Conservation (phyloP, 805 yeast species). For the Starmerella etchellsii region DNA sequence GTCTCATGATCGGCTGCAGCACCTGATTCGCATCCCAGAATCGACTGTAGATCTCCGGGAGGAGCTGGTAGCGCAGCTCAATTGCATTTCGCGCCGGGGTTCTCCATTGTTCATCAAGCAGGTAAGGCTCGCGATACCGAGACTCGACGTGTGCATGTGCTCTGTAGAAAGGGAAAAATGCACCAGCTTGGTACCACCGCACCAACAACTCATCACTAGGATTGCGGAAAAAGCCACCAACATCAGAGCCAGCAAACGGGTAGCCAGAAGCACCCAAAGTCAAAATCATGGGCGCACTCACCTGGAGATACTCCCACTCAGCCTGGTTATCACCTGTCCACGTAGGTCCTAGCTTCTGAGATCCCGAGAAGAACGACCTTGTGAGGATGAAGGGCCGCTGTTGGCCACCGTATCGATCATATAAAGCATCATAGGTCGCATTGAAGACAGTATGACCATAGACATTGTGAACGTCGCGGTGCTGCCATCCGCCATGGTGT, state of each 20-base stretch:
- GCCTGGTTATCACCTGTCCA: slow-evolving; percentile 98
- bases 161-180: slow-evolving; percentile 92
- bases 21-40: slow-evolving; percentile 48
- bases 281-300: slow-evolving; percentile 77
- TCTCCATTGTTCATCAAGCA: slow-evolving; percentile 29
- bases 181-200: slow-evolving; percentile 94
- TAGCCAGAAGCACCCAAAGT: slow-evolving; percentile 70
- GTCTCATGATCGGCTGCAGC: slow-evolving; percentile 55
- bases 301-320: slow-evolving; percentile 72
- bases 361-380: slow-evolving; percentile 77
- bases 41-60: slow-evolving; percentile 70
- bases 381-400: slow-evolving; percentile 81
- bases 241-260: slow-evolving; percentile 94
- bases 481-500: slow-evolving; percentile 75
- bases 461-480: slow-evolving; percentile 79
- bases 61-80: slow-evolving; percentile 54
- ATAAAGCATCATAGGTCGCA: slow-evolving; percentile 58
- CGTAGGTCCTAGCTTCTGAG: slow-evolving; percentile 81
- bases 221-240: slow-evolving; percentile 91
- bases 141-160: slow-evolving; percentile 96
- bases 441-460: slow-evolving; percentile 73
- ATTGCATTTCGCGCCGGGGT: slow-evolving; percentile 39
- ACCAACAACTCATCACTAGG: slow-evolving; percentile 69
- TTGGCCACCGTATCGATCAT: slow-evolving; percentile 33
- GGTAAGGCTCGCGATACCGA: slow-evolving; percentile 84